Evolutionary conservation across 2,329 filamentous ascomycete species (phyloP).

Genomic region (Paecilomyces sp.): DNA sequence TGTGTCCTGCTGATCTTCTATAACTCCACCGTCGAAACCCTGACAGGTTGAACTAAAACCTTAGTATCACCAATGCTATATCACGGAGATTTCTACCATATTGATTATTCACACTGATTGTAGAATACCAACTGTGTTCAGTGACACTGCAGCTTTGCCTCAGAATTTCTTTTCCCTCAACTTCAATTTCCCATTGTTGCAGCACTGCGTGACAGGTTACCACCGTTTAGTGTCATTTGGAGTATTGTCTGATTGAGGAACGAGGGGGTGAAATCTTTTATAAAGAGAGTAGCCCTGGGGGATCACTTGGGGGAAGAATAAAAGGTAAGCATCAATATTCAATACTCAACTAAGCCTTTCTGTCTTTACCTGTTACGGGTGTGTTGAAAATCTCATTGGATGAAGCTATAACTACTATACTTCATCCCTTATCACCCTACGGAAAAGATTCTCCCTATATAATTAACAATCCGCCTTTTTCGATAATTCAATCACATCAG

Average conservation of each 20-base stretch:
- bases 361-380: neutral
- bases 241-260: neutral
- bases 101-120: conserved; percentile 1
- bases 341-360: neutral
- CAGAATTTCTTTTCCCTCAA: neutral
- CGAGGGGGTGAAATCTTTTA: neutral
- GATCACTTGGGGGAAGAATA: neutral
- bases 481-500: neutral
- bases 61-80: conserved; percentile 6
- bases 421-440: neutral
- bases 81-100: neutral
- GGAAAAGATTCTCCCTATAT: neutral
- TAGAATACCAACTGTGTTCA: neutral
- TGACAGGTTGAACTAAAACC: conserved; percentile 3
- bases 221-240: neutral
- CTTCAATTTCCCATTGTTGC: neutral
- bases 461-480: neutral
- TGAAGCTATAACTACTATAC: no score
- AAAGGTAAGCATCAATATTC: neutral
- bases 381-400: neutral
- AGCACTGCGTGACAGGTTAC: neutral
- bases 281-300: neutral
- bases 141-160: neutral
- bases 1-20: conserved; percentile 5
- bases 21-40: neutral